Percentiles rank a stretch among this genome's conserved stretches.
Conservation (phyloP, 2,329 filamentous ascomycete species). For the Fusarium siculi region DNA sequence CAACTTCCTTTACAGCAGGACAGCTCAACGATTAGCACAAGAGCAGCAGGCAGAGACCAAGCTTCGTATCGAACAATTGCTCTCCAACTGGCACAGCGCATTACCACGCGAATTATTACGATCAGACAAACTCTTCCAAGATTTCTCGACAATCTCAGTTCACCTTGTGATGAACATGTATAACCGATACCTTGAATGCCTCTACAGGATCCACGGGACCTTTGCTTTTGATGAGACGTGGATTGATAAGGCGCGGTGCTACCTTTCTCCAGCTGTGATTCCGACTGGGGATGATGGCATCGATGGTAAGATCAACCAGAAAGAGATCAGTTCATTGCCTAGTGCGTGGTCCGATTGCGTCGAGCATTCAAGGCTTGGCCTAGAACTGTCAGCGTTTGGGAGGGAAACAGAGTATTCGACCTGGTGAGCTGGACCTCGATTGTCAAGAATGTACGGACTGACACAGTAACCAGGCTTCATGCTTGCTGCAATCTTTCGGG, state of each 20-base stretch:
- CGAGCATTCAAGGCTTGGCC: not conserved
- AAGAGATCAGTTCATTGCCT: not conserved
- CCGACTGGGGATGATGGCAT: not conserved
- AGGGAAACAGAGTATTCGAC: not conserved
- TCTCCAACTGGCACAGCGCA: not conserved
- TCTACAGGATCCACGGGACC: not conserved
- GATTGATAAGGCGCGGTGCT: not conserved
- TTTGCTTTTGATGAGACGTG: not conserved
- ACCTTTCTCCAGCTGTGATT: not conserved
- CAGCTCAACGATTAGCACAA: not conserved
- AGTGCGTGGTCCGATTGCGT: not conserved
- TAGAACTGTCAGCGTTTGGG: not conserved
- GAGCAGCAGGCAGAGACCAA: not conserved
- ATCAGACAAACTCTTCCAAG: not conserved
- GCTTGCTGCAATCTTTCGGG: conserved; percentile 19
- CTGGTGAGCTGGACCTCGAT: not conserved
- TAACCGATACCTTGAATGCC: not conserved
- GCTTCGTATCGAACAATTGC: not conserved
- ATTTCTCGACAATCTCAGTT: not conserved
- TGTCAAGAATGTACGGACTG: accelerated
- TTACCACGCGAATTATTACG: accelerated
- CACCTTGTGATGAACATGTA: not conserved
- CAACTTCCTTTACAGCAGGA: not conserved
- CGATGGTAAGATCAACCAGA: not conserved
- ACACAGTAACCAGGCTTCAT: not conserved